A percentile compares a stretch with the other conserved stretches of the same genome.
Conservation (phyloP, 2,329 filamentous ascomycete genomes). For the Pestalotiopsis sp. region DNA sequence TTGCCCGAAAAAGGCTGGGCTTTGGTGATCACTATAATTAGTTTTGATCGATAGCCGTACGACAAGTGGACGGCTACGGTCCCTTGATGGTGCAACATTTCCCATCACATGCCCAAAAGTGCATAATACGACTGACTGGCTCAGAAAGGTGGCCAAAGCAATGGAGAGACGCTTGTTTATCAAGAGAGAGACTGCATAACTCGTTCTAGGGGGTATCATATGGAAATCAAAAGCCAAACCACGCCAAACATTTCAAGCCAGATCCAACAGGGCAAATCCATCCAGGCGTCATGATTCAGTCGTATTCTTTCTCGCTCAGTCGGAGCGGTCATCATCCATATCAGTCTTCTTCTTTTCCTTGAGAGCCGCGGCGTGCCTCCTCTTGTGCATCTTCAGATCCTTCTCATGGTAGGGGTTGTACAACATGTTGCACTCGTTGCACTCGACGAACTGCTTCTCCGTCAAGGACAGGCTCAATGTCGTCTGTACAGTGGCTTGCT, state of each 20-base stretch:
- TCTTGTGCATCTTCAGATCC: slow-evolving; percentile 44
- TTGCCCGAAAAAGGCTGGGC: too few species aligned
- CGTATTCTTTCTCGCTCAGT: neutral
- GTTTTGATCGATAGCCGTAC: too few species aligned
- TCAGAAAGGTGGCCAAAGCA: neutral
- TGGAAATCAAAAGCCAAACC: neutral
- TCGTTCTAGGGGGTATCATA: neutral
- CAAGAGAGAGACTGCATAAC: neutral
- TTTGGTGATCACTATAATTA: too few species aligned
- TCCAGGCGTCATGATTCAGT: neutral
- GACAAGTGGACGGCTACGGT: too few species aligned
- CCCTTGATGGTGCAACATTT: too few species aligned
- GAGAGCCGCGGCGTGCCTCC: slow-evolving; percentile 34
- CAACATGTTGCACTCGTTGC: slow-evolving; percentile 44
- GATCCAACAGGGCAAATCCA: neutral
- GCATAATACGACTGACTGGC: too few species aligned
- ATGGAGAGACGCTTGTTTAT: neutral
- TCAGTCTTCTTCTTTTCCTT: slow-evolving; percentile 21
- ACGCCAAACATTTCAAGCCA: neutral
- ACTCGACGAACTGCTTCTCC: slow-evolving; percentile 42
- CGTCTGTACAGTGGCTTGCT: slow-evolving; percentile 39
- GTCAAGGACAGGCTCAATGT: slow-evolving; percentile 41
- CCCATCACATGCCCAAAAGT: too few species aligned
- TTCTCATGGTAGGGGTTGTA: slow-evolving; percentile 48
- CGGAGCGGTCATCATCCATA: neutral